Base-by-base conservation (phyloP, 1,284 basidiomycete species). In the Cutaneotrichosporon sp. region DNA sequence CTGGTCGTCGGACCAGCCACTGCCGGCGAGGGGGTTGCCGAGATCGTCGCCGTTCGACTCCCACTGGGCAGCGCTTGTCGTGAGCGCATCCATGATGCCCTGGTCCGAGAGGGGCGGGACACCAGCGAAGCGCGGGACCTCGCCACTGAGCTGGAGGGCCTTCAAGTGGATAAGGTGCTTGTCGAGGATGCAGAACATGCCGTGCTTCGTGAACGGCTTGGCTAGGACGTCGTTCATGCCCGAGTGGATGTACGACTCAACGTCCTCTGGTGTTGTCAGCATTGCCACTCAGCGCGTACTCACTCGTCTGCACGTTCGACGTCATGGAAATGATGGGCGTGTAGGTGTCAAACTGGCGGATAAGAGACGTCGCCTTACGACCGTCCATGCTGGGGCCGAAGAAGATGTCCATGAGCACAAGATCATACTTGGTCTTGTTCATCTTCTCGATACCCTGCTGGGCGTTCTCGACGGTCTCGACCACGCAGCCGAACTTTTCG, bases 291-390 rank as follows among this genome's bases (percentile, higher is more conserved):
- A 42, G 25, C 25, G 4, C 18, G 1, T 1, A 74, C 74, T 71
- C 56, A 77, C 75, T 72, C 22, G 94, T 93, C 68, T 91, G 90
- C 56, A 90, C 92, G 77, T 95, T 97, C 73, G 88, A 89, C 58
- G 93, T 97, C 93, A 97, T 97, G 16, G 91, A 94, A 71, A 97
- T 97, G 77, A 97, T 97, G 2, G 95, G 95, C 52, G 95, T 98
- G 56, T 71, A 74, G 33, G 69, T 87, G 80, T 97, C 94, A 73
- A 97, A 97, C 80, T 94, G 91, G 16, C 95, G 84, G 70, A 97
- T 97, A 69, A 97, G 80, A 57, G 89, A 92, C 46, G 95, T 97
- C 10, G 95, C 94, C 22, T 75, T 73, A 22, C 72, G 72, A 14
- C 77, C 78, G 59, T 78, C 76, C 76, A 79, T 78, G 58, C 69